Conservation (phyloP, 768 basidiomycete species). For the Rhizopogon roseolus region DNA sequence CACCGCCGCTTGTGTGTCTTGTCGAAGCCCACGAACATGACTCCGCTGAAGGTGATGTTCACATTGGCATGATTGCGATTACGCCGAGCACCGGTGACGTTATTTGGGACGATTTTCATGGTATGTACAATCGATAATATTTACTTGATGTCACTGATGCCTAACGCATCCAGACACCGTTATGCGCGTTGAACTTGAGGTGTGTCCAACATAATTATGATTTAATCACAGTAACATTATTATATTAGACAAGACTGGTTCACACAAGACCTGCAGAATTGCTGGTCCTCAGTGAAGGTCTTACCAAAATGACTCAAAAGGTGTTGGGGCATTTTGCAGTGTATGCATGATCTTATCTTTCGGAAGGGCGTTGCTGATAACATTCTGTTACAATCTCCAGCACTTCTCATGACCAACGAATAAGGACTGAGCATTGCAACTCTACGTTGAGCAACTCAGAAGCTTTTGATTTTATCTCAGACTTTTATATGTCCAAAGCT, state of each 20-base stretch:
- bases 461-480: conserved; percentile 62
- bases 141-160: conserved; percentile 2
- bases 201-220: conserved; percentile 20
- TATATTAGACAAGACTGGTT: conserved; percentile 70
- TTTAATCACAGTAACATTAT: conserved; percentile 1
- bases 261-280: conserved; percentile 84
- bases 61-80: conserved; percentile 72
- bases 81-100: conserved; percentile 90
- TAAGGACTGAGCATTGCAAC: conserved; percentile 62
- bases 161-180: conserved; percentile 49
- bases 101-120: conserved; percentile 88
- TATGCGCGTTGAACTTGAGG: conserved; percentile 90
- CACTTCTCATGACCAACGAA: conserved; percentile 33
- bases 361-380: conserved; percentile 4
- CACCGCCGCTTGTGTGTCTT: conserved; percentile 71
- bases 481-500: conserved; percentile 59
- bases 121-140: conserved; percentile 29
- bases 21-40: conserved; percentile 40
- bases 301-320: conserved; percentile 70
- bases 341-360: conserved; percentile 32
- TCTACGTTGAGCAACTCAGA: conserved; percentile 54
- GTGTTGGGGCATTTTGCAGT: conserved; percentile 68
- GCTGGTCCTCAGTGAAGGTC: conserved; percentile 51
- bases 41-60: conserved; percentile 28
- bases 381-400: conserved; percentile 24